A percentile compares a stretch with the other conserved stretches of the same genome.
These are phyloP conservation scores for Penicillium fimorum DNA, from an alignment of 495 filamentous ascomycete genomes.

Conservation along the genomic window DNA sequence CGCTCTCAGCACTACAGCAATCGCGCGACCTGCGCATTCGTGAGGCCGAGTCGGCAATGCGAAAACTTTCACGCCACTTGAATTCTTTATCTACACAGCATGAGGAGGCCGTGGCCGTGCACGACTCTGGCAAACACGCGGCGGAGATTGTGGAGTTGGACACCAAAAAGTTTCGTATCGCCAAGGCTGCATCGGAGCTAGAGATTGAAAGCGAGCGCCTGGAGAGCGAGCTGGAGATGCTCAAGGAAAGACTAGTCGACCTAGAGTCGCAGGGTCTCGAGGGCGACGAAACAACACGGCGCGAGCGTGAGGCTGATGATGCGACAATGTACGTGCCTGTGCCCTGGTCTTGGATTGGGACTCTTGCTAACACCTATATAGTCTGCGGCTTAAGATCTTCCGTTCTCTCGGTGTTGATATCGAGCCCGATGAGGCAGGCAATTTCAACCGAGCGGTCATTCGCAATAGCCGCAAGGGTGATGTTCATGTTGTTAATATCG, in stretches of 20 bases:
- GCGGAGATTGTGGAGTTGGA: slow-evolving; percentile 78
- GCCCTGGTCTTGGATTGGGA: background rate
- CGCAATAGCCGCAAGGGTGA: slow-evolving; percentile 85
- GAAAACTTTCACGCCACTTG: slow-evolving; percentile 71
- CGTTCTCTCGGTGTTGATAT: slow-evolving; percentile 87
- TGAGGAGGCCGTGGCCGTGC: slow-evolving; percentile 63
- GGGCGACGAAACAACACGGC: slow-evolving; percentile 54
- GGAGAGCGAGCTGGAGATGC: slow-evolving; percentile 72
- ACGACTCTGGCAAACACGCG: slow-evolving; percentile 75
- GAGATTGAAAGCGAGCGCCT: slow-evolving; percentile 91
- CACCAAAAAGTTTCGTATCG: slow-evolving; percentile 90
- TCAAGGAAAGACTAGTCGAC: slow-evolving; percentile 73
- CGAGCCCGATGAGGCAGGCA: slow-evolving; percentile 75
- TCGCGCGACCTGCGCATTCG: slow-evolving; percentile 73
- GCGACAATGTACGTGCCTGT: slow-evolving; percentile 46
- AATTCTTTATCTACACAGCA: slow-evolving; percentile 67
- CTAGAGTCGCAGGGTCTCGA: slow-evolving; percentile 78
- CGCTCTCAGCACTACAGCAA: slow-evolving; percentile 72
- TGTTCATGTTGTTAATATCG: slow-evolving; percentile 92
- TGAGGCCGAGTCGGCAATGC: slow-evolving; percentile 67
- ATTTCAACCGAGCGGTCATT: slow-evolving; percentile 82
- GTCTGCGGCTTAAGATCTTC: slow-evolving; percentile 85
- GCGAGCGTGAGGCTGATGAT: slow-evolving; percentile 62
- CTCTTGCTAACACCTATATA: slow-evolving; percentile 28
- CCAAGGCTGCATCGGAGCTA: slow-evolving; percentile 81